A percentile compares a stretch with the other conserved stretches of the same genome.
Conservation (phyloP, 805 yeast genomes). For the Nakazawaea ishiwadae region DNA sequence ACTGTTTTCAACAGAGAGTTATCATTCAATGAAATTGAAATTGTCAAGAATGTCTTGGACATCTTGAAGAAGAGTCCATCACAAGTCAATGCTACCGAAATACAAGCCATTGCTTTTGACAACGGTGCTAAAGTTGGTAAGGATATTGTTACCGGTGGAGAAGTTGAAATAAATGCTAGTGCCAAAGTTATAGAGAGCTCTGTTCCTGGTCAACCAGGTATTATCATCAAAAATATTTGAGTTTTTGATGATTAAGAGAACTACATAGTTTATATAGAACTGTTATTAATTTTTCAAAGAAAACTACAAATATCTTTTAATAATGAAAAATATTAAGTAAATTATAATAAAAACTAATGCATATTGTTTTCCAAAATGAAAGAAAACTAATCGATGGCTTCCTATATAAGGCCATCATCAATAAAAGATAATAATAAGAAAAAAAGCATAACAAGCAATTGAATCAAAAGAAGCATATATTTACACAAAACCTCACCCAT, state of each 20-base stretch:
- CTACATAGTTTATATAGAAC: slow-evolving; percentile 13
- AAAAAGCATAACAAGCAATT: too few relatives aligned
- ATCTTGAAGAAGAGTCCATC: slow-evolving; percentile 64
- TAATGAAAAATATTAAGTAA: background rate
- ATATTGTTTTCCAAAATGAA: too few relatives aligned
- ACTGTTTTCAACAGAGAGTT: slow-evolving; percentile 88
- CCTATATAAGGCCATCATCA: background rate
- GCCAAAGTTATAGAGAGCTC: slow-evolving; percentile 77
- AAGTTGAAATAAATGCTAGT: slow-evolving; percentile 56
- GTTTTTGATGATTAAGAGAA: background rate
- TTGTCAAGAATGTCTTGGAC: slow-evolving; percentile 50
- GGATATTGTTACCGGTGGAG: slow-evolving; percentile 65
- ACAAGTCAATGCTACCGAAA: slow-evolving; percentile 45
- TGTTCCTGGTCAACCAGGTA: slow-evolving; percentile 92
- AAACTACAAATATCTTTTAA: background rate
- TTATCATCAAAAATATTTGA: slow-evolving; percentile 62
- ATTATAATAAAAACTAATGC: background rate
- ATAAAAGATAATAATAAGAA: too few relatives aligned
- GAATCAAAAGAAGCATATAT: too few relatives aligned
- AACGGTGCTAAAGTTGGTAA: slow-evolving; percentile 61
- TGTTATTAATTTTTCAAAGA: too few relatives aligned
- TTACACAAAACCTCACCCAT: too few relatives aligned
- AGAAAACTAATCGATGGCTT: too few relatives aligned
- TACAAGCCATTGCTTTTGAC: slow-evolving; percentile 58
- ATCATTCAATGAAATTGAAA: slow-evolving; percentile 71